These are phyloP conservation scores for Oryza rufipogon DNA, from an alignment of 176 grass and related monocot species.

Conservation along the genomic window DNA sequence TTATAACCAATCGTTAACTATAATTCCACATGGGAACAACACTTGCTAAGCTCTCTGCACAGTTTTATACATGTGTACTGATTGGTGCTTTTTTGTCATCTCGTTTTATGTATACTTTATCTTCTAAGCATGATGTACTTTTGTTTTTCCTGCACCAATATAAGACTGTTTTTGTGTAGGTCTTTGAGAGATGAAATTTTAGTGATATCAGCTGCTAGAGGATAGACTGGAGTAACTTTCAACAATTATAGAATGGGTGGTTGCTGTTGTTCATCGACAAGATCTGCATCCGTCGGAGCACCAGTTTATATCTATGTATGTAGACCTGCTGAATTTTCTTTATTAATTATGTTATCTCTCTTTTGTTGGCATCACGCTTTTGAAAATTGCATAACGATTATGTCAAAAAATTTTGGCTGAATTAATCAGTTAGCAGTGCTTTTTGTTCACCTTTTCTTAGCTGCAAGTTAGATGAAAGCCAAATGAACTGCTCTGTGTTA, in stretches of 20 bases:
- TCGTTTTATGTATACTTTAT: background rate
- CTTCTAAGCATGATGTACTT: slow-evolving; percentile 1
- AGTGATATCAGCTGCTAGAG: slow-evolving; percentile 29
- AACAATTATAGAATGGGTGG: slow-evolving; percentile 69
- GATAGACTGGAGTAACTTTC: slow-evolving; percentile 39
- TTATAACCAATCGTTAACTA: background rate
- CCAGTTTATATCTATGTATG: slow-evolving; percentile 66
- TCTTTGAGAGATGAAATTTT: slow-evolving; percentile 34
- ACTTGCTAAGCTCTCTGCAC: background rate
- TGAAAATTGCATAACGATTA: background rate
- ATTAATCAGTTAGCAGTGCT: background rate
- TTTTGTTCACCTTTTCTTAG: background rate
- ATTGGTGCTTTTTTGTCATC: background rate
- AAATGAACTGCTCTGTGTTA: background rate
- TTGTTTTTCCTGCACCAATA: background rate
- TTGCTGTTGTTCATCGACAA: slow-evolving; percentile 67
- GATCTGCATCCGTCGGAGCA: slow-evolving; percentile 52
- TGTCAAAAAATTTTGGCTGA: background rate
- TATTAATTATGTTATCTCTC: background rate
- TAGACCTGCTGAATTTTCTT: background rate
- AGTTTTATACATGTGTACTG: background rate
- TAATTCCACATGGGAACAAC: background rate
- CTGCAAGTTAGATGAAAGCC: background rate
- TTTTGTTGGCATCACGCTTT: background rate
- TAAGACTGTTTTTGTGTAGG: slow-evolving; percentile 32